Evolutionary conservation across 495 filamentous ascomycete species (phyloP).

Genomic region (Penicillium argentinense): DNA sequence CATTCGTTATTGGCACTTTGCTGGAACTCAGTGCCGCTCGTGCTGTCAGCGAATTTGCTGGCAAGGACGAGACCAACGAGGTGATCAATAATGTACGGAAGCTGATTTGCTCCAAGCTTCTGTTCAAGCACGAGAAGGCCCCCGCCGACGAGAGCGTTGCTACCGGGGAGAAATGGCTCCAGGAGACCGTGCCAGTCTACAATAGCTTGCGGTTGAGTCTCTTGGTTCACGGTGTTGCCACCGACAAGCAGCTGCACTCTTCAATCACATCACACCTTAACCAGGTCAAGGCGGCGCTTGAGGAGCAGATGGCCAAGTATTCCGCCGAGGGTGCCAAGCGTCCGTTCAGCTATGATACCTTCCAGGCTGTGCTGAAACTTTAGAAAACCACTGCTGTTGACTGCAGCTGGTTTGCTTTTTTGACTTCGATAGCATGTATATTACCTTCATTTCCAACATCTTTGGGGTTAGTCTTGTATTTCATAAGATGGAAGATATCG

Average conservation of each 20-base stretch:
- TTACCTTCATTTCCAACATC: constrained; percentile 23
- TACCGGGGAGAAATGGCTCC: constrained; percentile 20
- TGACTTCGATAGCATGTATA: constrained; percentile 22
- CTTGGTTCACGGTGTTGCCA: constrained; percentile 10
- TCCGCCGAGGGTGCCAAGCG: neutral
- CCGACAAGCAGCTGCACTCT: constrained; percentile 6
- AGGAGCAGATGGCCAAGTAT: constrained; percentile 7
- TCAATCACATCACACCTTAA: constrained; percentile 1
- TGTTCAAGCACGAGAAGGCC: constrained; percentile 18
- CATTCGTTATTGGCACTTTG: constrained; percentile 43
- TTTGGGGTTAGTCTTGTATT: constrained; percentile 24
- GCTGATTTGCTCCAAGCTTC: constrained; percentile 22
- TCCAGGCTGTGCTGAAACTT: neutral
- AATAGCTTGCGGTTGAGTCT: constrained; percentile 31
- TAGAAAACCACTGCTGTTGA: neutral
- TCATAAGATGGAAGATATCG: constrained; percentile 16
- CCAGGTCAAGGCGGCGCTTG: constrained; percentile 21
- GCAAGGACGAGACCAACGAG: constrained; percentile 31
- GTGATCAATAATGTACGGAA: constrained; percentile 39
- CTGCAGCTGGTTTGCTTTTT: constrained; percentile 2
- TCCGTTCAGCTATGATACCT: neutral
- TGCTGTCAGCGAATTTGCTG: constrained; percentile 28
- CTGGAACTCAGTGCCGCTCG: constrained; percentile 46
- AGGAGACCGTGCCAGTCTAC: constrained; percentile 31
- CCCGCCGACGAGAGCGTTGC: constrained; percentile 7